Percentiles rank a stretch among this genome's conserved stretches.
Conservation (phyloP, 768 basidiomycete genomes). For the Leccinum rimulosum region DNA sequence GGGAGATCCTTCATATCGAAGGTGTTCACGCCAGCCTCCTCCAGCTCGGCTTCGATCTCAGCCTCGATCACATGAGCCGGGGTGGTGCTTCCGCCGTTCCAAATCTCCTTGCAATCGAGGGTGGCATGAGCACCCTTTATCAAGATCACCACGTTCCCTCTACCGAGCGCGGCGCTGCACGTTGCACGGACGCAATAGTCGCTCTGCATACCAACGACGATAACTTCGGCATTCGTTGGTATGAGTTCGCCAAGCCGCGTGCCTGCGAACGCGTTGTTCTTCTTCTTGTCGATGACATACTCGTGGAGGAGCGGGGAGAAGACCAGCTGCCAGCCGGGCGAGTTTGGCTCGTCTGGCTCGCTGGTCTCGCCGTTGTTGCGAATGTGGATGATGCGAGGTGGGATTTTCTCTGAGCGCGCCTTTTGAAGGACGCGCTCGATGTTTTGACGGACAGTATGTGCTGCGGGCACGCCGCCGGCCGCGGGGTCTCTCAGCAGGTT, state of each 20-base stretch:
- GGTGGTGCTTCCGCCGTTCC: slow-evolving; percentile 55
- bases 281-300: slow-evolving; percentile 59
- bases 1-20: slow-evolving; percentile 66
- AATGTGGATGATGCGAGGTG: slow-evolving; percentile 63
- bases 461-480: slow-evolving; percentile 52
- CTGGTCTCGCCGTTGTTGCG: slow-evolving; percentile 62
- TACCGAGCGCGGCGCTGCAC: slow-evolving; percentile 57
- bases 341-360: slow-evolving; percentile 56
- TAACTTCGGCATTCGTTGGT: slow-evolving; percentile 53
- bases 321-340: slow-evolving; percentile 61
- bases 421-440: slow-evolving; percentile 46
- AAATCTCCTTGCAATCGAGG: slow-evolving; percentile 61
- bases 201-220: slow-evolving; percentile 66
- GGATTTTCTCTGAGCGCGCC: slow-evolving; percentile 46
- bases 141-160: slow-evolving; percentile 66
- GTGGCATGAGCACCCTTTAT: slow-evolving; percentile 67
- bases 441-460: slow-evolving; percentile 43
- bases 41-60: slow-evolving; percentile 64
- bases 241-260: slow-evolving; percentile 52
- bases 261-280: slow-evolving; percentile 69
- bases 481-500: slow-evolving; percentile 48
- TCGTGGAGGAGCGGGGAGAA: slow-evolving; percentile 51
- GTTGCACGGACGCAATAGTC: slow-evolving; percentile 59
- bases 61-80: slow-evolving; percentile 49
- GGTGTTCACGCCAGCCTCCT: slow-evolving; percentile 64